A percentile compares a stretch with the other conserved stretches of the same genome.
Conservation (phyloP, 129 eudicot genomes). For the Smallanthus sonchifolius region DNA sequence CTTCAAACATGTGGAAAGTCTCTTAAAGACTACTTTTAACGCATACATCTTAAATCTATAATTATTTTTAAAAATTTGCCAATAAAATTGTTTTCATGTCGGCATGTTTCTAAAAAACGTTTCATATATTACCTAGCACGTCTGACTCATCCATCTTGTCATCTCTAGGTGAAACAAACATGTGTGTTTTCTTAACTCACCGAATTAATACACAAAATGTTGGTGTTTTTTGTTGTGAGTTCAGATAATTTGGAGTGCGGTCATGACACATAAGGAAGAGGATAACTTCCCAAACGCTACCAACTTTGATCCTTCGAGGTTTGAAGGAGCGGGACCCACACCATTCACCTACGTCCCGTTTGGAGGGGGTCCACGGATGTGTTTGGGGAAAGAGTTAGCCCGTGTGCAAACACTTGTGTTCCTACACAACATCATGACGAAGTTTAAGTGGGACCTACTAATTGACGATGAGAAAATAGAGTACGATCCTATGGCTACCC, state of each 20-base stretch:
- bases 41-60: no score
- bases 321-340: slow-evolving; percentile 42
- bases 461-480: slow-evolving; percentile 31
- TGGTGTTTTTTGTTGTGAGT: not conserved
- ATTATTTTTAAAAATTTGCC: no score
- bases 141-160: not conserved
- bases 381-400: slow-evolving; percentile 59
- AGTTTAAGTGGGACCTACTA: slow-evolving; percentile 39
- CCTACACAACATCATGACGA: slow-evolving; percentile 41
- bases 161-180: not conserved
- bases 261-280: slow-evolving; percentile 26
- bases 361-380: slow-evolving; percentile 66
- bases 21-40: no score
- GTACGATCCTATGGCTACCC: slow-evolving; percentile 5
- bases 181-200: not conserved
- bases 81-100: no score
- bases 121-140: no score
- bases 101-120: no score
- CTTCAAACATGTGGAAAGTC: no score
- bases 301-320: slow-evolving; percentile 48
- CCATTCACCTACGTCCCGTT: slow-evolving; percentile 44
- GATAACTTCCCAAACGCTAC: slow-evolving; percentile 8
- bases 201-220: not conserved
- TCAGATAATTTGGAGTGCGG: slow-evolving; percentile 37
- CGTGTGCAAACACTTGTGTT: slow-evolving; percentile 44